Evolutionary conservation across 1,139 yeast genomes (phyloP).

Genomic region (Yamadazyma sp.): DNA sequence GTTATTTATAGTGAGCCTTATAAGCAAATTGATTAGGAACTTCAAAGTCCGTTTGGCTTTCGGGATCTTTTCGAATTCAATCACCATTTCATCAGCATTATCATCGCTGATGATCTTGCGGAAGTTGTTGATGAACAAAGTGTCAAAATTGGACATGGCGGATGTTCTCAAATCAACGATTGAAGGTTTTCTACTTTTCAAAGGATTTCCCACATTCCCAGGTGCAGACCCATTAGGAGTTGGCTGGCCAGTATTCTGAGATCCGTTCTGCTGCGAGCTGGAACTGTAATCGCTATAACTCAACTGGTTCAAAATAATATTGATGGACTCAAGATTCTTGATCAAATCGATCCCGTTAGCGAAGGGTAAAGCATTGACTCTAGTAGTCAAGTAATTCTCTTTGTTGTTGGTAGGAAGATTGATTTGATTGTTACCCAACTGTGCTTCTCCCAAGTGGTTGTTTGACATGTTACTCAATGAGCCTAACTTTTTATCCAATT

Average conservation of each 20-base stretch:
- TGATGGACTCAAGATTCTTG: constrained; percentile 54
- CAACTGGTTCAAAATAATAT: constrained; percentile 48
- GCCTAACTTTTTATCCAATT: constrained; percentile 76
- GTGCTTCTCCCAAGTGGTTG: constrained; percentile 9
- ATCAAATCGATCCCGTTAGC: constrained; percentile 66
- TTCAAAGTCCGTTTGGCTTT: constrained; percentile 31
- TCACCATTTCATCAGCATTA: constrained; percentile 40
- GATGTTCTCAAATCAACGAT: constrained; percentile 2
- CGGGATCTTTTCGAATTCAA: constrained; percentile 30
- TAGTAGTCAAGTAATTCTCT: constrained; percentile 62
- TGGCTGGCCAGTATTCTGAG: too few species aligned
- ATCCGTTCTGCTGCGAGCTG: too few species aligned
- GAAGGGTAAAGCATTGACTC: constrained; percentile 75
- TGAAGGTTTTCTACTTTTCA: not conserved
- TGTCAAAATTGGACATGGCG: constrained; percentile 28
- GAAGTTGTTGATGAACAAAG: constrained; percentile 26
- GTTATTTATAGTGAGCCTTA: constrained; percentile 56
- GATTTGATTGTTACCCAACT: constrained; percentile 6
- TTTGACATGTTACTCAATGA: constrained; percentile 22
- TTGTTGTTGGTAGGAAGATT: constrained; percentile 61
- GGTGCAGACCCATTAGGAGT: too few species aligned
- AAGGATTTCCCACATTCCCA: too few species aligned
- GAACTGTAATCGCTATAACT: constrained; percentile 22
- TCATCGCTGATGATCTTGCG: constrained; percentile 43
- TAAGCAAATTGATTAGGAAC: constrained; percentile 54